Evolutionary conservation across 768 basidiomycete species (phyloP).

Genomic region (Trametes punicea): DNA sequence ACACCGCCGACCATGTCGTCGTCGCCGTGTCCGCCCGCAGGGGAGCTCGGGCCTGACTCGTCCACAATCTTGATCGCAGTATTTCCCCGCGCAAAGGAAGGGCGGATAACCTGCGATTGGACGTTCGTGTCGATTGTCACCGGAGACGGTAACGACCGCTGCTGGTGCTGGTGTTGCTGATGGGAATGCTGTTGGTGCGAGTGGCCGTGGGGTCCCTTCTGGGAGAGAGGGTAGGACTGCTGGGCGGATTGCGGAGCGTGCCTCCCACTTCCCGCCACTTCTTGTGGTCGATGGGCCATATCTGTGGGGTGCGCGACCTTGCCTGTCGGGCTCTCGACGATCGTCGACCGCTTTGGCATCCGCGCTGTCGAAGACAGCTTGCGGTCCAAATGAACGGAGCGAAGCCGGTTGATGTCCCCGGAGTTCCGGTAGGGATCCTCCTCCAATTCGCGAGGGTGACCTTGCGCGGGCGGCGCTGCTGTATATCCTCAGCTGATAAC

Average conservation of each 20-base stretch:
- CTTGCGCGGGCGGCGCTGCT: slow-evolving; percentile 10
- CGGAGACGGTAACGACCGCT: slow-evolving; percentile 33
- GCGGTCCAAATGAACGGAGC: slow-evolving; percentile 90
- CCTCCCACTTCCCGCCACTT: slow-evolving; percentile 19
- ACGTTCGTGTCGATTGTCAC: slow-evolving; percentile 28
- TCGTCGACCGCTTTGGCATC: slow-evolving; percentile 88
- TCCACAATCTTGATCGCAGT: slow-evolving; percentile 89
- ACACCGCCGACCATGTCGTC: slow-evolving; percentile 53
- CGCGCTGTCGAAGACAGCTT: slow-evolving; percentile 93
- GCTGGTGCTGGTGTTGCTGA: slow-evolving; percentile 30
- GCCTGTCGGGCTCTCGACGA: slow-evolving; percentile 93
- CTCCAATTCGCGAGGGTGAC: slow-evolving; percentile 38
- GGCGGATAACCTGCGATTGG: slow-evolving; percentile 55
- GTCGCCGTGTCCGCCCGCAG: slow-evolving; percentile 49
- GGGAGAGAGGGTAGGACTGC: slow-evolving; percentile 27
- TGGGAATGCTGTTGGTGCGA: slow-evolving; percentile 22
- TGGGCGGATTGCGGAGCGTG: slow-evolving; percentile 26
- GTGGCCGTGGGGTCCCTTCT: slow-evolving; percentile 12
- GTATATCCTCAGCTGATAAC: slow-evolving; percentile 2
- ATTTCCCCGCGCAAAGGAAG: slow-evolving; percentile 72
- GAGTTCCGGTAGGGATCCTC: slow-evolving; percentile 84
- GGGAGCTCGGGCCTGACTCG: slow-evolving; percentile 71
- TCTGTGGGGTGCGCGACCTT: slow-evolving; percentile 77
- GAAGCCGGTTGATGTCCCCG: slow-evolving; percentile 90
- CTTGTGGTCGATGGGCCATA: slow-evolving; percentile 37